phyloP scores from a whole-genome alignment of 192 early-diverging fungal species.

The Backusella luteola region DNA sequence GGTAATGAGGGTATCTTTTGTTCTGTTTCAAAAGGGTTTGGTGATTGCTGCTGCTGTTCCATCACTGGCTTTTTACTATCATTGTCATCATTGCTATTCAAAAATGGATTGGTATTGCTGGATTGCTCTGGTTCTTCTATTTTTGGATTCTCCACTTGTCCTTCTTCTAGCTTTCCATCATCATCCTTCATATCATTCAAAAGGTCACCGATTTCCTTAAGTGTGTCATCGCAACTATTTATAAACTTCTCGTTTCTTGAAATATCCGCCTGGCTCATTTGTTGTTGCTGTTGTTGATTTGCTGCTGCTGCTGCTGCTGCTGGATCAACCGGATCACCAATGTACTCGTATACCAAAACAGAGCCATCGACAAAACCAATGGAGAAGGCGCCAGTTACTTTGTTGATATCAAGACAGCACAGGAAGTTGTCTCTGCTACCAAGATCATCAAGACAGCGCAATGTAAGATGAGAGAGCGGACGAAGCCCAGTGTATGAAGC shows the following conservation, averaged over 20 bases:
- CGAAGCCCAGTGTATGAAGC: constrained; percentile 38
- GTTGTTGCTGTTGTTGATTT: not conserved
- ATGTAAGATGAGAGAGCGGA: constrained; percentile 40
- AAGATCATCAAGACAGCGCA: constrained; percentile 26
- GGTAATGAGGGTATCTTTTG: not conserved
- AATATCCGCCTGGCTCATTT: not conserved
- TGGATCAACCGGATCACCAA: not conserved
- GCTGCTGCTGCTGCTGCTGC: not conserved
- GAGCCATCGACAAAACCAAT: constrained; percentile 37
- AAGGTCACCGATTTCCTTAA: constrained; percentile 14
- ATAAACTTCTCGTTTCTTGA: constrained; percentile 14
- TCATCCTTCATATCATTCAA: constrained; percentile 13
- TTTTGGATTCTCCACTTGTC: not conserved
- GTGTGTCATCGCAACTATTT: constrained; percentile 10
- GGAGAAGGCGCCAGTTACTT: constrained; percentile 18
- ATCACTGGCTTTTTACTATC: not conserved
- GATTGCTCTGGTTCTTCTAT: not conserved
- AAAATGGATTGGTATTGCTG: not conserved
- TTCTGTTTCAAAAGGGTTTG: not conserved
- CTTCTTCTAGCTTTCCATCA: not conserved
- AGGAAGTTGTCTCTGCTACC: constrained; percentile 24
- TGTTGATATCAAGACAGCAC: constrained; percentile 34
- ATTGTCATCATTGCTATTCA: not conserved
- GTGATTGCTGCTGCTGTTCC: not conserved
- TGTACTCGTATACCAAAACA: constrained; percentile 21